Conservation (phyloP, 2,329 filamentous ascomycete species). For the Fusarium torreyae region DNA sequence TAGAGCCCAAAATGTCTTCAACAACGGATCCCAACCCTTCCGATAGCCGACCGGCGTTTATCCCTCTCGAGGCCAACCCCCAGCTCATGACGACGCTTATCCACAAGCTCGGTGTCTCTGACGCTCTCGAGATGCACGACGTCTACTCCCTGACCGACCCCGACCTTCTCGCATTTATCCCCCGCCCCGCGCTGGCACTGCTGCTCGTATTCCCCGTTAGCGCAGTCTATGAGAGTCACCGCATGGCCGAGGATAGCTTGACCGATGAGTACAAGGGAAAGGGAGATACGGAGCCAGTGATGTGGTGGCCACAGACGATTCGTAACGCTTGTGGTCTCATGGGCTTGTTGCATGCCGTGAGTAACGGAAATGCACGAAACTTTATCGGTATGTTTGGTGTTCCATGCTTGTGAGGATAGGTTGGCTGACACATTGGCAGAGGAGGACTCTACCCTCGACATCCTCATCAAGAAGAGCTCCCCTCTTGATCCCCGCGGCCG, state of each 20-base stretch:
- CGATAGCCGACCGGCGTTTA: constrained; percentile 63
- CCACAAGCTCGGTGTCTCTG: constrained; percentile 86
- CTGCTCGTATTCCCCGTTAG: constrained; percentile 93
- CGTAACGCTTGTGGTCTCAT: constrained; percentile 94
- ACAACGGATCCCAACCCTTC: constrained; percentile 59
- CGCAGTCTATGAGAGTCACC: constrained; percentile 82
- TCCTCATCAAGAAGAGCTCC: constrained; percentile 78
- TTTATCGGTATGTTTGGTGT: constrained; percentile 67
- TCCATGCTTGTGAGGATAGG: background rate
- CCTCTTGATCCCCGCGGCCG: constrained; percentile 77
- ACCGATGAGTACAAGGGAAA: constrained; percentile 75
- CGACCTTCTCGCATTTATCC: constrained; percentile 87
- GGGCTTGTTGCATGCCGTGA: constrained; percentile 85
- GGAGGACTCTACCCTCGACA: constrained; percentile 70
- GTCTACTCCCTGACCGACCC: constrained; percentile 92
- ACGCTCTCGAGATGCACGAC: constrained; percentile 85
- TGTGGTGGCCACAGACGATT: constrained; percentile 98
- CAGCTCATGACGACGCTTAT: constrained; percentile 89
- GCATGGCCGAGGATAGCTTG: constrained; percentile 79
- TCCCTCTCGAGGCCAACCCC: constrained; percentile 82
- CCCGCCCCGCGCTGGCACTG: constrained; percentile 88
- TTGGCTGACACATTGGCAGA: constrained; percentile 52
- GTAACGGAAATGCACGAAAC: constrained; percentile 79
- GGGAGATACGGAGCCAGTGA: constrained; percentile 79
- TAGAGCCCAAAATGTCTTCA: constrained; percentile 50